Evolutionary conservation across 768 basidiomycete genomes (phyloP).

Genomic region (Trametes villosa): DNA sequence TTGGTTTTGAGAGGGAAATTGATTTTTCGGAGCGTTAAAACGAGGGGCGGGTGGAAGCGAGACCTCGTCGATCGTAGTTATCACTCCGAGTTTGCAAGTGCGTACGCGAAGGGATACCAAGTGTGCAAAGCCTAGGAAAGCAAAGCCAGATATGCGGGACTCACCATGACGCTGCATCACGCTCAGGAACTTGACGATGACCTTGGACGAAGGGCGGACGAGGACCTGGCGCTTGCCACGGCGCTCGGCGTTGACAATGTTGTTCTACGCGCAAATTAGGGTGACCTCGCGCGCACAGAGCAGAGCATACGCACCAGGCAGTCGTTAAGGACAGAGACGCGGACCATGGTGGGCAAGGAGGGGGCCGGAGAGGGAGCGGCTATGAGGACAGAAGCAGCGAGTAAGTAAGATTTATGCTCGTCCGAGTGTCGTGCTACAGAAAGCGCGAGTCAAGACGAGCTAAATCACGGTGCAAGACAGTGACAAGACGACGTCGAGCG

Average conservation of each 20-base stretch:
- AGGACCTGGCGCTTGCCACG: slow-evolving; percentile 99
- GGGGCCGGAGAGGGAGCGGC: slow-evolving; percentile 25
- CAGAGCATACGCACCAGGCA: slow-evolving; percentile 46
- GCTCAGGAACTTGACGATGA: slow-evolving; percentile 94
- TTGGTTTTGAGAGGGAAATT: slow-evolving; percentile 59
- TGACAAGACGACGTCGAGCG: slow-evolving; percentile 28
- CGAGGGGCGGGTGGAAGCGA: slow-evolving; percentile 65
- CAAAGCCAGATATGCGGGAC: slow-evolving; percentile 34
- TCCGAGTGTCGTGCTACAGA: slow-evolving; percentile 84
- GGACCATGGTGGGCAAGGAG: slow-evolving; percentile 67
- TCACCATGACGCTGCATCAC: slow-evolving; percentile 99
- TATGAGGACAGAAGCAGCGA: slow-evolving; percentile 32
- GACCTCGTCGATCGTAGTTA: slow-evolving; percentile 82
- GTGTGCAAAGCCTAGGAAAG: neutral
- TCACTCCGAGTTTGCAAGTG: slow-evolving; percentile 59
- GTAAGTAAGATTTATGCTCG: slow-evolving; percentile 53
- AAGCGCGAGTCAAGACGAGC: slow-evolving; percentile 78
- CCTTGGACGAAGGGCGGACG: slow-evolving; percentile 96
- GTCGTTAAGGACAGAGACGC: slow-evolving; percentile 85
- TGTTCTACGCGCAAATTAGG: slow-evolving; percentile 62
- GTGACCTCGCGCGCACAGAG: slow-evolving; percentile 7
- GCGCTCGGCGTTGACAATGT: slow-evolving; percentile 99
- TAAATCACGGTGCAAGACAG: slow-evolving; percentile 22
- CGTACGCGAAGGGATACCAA: neutral
- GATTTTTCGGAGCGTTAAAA: slow-evolving; percentile 86